Conservation (phyloP, 106 monocot genomes). For the Allium sativum region DNA sequence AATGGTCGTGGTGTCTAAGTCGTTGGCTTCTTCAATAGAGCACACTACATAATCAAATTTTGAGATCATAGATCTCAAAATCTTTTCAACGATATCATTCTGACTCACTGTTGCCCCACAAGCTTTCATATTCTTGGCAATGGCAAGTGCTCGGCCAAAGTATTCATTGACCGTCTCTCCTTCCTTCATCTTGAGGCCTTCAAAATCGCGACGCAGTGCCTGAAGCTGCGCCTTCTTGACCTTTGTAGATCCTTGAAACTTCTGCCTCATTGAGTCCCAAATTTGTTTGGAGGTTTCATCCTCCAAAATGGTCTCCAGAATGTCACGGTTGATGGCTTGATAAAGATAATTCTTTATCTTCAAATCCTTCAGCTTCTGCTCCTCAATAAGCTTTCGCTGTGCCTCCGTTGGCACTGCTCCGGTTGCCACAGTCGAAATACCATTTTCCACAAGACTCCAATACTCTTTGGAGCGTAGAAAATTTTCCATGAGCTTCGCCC, state of each 20-base stretch:
- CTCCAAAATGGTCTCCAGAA: not conserved
- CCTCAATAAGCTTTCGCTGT: not conserved
- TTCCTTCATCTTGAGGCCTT: not conserved
- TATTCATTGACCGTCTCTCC: not conserved
- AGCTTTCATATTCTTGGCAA: not conserved
- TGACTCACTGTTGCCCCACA: not conserved
- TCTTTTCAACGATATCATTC: not conserved
- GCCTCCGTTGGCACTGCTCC: not conserved
- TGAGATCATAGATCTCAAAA: not conserved
- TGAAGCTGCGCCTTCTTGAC: not conserved
- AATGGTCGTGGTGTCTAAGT: not conserved
- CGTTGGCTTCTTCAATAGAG: not conserved
- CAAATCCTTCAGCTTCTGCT: not conserved
- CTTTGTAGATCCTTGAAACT: not conserved
- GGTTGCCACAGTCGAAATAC: not conserved
- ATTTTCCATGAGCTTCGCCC: not conserved
- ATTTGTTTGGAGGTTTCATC: conserved; percentile 4
- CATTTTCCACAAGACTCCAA: not conserved
- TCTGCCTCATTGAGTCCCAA: conserved; percentile 2
- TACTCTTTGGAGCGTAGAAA: conserved; percentile 7
- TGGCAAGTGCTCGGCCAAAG: not conserved
- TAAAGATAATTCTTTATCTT: conserved; percentile 7
- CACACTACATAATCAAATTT: not conserved
- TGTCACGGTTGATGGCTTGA: not conserved
- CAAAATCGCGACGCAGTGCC: not conserved